Conservation (phyloP, 148 eudicot genomes). For the Fagopyrum tataricum region DNA sequence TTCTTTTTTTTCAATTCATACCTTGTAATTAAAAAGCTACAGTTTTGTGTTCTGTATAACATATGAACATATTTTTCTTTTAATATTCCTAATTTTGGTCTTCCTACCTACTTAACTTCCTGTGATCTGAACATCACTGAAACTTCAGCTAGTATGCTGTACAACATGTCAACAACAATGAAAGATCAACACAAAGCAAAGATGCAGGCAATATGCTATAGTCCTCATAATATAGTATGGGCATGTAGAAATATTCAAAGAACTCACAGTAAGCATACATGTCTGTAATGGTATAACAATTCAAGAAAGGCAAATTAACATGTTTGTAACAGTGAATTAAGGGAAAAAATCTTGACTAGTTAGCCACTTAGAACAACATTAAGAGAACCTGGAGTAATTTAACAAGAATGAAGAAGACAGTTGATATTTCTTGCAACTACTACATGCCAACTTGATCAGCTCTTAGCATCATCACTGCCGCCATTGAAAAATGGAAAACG, state of each 20-base stretch:
- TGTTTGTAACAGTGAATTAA: background rate
- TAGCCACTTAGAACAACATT: background rate
- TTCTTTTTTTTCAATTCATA: background rate
- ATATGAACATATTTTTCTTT: background rate
- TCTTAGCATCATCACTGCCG: background rate
- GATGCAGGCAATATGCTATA: background rate
- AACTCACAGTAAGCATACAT: background rate
- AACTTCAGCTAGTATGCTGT: background rate
- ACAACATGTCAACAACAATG: background rate
- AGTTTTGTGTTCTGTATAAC: background rate
- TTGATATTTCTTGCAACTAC: background rate
- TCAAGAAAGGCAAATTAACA: background rate
- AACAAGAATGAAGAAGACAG: background rate
- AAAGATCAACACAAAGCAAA: background rate
- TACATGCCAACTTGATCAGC: background rate
- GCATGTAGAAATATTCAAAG: background rate
- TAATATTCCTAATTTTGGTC: background rate
- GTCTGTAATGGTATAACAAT: background rate
- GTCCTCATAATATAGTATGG: background rate
- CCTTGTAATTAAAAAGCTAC: background rate
- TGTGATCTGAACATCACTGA: background rate
- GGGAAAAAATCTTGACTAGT: background rate
- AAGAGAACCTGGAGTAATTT: background rate
- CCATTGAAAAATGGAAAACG: conserved; percentile 1
- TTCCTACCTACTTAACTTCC: background rate